A percentile compares a stretch with the other conserved stretches of the same genome.
phyloP scores from a whole-genome alignment of 2,329 filamentous ascomycete genomes.

The Fusarium begoniae region DNA sequence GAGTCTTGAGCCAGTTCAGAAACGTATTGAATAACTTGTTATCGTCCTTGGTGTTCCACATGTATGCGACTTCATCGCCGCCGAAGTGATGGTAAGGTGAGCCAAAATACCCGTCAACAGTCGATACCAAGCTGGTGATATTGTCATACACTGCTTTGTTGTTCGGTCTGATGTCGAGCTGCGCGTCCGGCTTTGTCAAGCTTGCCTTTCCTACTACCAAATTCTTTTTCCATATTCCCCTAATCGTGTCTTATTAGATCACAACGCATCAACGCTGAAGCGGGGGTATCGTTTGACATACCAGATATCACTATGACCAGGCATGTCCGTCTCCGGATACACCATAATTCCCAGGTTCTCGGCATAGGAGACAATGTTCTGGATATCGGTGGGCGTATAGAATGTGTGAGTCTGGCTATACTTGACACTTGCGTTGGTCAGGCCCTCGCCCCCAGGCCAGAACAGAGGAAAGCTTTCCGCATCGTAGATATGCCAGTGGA shows the following conservation, averaged over 20 bases:
- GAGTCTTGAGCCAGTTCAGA: neutral
- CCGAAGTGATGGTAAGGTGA: slow-evolving; percentile 13
- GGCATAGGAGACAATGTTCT: neutral
- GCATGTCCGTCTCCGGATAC: slow-evolving; percentile 13
- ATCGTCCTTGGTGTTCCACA: slow-evolving; percentile 1
- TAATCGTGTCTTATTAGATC: accelerated
- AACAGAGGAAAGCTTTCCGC: slow-evolving; percentile 8
- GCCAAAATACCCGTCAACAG: neutral
- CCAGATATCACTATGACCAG: slow-evolving; percentile 12
- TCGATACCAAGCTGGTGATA: neutral
- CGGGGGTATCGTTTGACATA: neutral
- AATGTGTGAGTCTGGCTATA: neutral
- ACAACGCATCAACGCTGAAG: accelerated
- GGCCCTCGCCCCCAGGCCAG: neutral
- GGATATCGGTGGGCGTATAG: neutral
- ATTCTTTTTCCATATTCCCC: slow-evolving; percentile 6
- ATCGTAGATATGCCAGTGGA: slow-evolving; percentile 22
- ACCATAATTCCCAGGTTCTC: neutral
- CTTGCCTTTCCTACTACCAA: slow-evolving; percentile 1
- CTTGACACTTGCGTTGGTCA: slow-evolving; percentile 2
- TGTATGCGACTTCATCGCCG: slow-evolving; percentile 5
- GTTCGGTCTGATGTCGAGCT: neutral
- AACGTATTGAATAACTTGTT: neutral
- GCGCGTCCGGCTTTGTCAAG: neutral
- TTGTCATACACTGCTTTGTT: neutral